Evolutionary conservation across 2,329 filamentous ascomycete species (phyloP).

Genomic region (Didymellaceae sp.): DNA sequence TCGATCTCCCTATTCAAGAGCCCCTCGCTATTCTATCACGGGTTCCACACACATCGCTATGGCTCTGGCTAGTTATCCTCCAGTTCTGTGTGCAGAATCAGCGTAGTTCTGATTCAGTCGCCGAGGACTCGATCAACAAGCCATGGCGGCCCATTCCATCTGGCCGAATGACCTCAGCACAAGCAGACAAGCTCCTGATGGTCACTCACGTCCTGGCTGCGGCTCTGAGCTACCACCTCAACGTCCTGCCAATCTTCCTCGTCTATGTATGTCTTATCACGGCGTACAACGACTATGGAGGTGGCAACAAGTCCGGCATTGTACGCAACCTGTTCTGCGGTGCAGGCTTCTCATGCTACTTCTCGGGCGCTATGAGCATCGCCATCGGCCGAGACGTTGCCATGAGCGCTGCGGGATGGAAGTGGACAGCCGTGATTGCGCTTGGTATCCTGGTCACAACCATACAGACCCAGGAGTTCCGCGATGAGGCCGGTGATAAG

Average conservation of each 20-base stretch:
- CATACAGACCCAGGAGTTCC: constrained; percentile 50
- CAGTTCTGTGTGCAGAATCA: constrained; percentile 52
- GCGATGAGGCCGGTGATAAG: constrained; percentile 47
- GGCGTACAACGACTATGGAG: constrained; percentile 42
- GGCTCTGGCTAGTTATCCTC: constrained; percentile 49
- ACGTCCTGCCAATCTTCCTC: constrained; percentile 20
- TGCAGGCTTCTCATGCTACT: constrained; percentile 36
- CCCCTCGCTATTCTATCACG: constrained; percentile 5
- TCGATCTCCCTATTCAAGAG: constrained; percentile 18
- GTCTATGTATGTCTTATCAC: constrained; percentile 27
- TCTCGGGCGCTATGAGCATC: constrained; percentile 39
- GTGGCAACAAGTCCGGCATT: constrained; percentile 35
- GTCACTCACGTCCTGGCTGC: neutral
- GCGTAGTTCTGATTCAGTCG: constrained; percentile 38
- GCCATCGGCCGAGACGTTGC: constrained; percentile 12
- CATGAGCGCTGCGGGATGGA: constrained; percentile 15
- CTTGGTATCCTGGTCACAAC: constrained; percentile 44
- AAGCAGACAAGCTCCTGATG: constrained; percentile 24
- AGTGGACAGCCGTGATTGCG: constrained; percentile 42
- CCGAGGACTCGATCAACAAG: constrained; percentile 53
- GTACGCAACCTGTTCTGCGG: constrained; percentile 42
- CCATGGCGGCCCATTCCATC: constrained; percentile 46
- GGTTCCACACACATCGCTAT: constrained; percentile 6
- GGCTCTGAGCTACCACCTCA: constrained; percentile 12
- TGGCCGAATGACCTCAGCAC: constrained; percentile 24